Evolutionary conservation across 169 alveolate genomes (phyloP), one percentile per base, ranked within the genome.

Genomic region (Theileria annulata): DNA sequence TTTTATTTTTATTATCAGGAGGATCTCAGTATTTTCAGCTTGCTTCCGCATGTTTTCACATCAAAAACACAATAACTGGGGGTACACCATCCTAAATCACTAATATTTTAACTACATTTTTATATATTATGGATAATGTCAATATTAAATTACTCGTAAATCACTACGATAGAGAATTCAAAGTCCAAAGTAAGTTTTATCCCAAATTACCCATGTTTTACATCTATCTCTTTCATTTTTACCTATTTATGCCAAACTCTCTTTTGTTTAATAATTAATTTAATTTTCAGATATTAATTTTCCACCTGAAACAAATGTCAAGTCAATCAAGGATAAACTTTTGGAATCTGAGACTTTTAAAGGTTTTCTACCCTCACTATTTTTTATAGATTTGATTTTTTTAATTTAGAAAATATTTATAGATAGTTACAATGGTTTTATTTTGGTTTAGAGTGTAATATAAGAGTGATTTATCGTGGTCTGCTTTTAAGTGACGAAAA

Each of bases 391-490:
- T 17, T 54, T 12, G 21, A 8, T 27, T 0, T 35, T 9, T n/a
- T 2, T 63, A n/a, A 3, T 33, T 19, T 21, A 17, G 19, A 63
- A n/a, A 12, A 33, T 63, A 19, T 33, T 63, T 4, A 5, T 47
- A 77, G 0, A 48, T 68, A 21, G 4, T 47, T 66, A 71, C 3
- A 35, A 5, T 35, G 47, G 3, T 35, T 35, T 35, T 35, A 35
- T 8, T 8, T 4, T 31, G 3, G 54, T 58, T 3, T 42, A 89
- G 94, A 49, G 5, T 60, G 74, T 66, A 89, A 85, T 33, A 87
- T 89, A 21, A 79, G 94, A 12, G 33, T 89, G 21, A 89, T 89
- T 9, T 84, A 89, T 37, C 76, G 88, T 68, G 94, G 94, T 0
- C 37, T 71, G n/a, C 54, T 82, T 19, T 72, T 89, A 27, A 79